Evolutionary conservation across 345 rosid genomes (phyloP).

Genomic region (Eucalyptus pauciflora): DNA sequence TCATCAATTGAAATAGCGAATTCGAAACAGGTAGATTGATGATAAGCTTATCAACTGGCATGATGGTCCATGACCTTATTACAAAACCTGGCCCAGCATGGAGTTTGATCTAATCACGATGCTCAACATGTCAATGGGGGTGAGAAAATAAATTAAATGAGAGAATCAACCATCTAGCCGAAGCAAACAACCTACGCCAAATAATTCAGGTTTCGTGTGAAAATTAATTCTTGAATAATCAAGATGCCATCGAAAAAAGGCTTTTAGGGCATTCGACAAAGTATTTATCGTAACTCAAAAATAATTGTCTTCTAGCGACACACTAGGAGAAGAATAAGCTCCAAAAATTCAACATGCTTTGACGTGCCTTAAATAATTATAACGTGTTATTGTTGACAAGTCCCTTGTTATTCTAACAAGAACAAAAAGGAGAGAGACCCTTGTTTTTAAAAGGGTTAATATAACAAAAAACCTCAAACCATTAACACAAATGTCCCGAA

Average conservation of each 20-base stretch:
- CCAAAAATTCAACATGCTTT: background rate
- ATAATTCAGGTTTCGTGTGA: background rate
- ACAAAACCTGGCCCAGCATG: background rate
- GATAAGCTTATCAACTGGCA: background rate
- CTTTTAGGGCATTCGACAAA: background rate
- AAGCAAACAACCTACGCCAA: background rate
- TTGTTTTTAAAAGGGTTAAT: background rate
- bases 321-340: background rate
- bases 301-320: rapidly evolving
- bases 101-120: background rate
- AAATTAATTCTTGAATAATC: background rate
- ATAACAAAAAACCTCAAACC: background rate
- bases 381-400: rapidly evolving
- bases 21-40: rapidly evolving
- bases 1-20: background rate
- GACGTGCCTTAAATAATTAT: background rate
- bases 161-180: background rate
- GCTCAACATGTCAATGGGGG: background rate
- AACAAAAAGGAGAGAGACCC: background rate
- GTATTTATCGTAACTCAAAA: background rate
- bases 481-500: too few species aligned
- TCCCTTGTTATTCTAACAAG: background rate
- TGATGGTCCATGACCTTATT: background rate
- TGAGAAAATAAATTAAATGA: background rate
- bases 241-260: background rate